Percentiles rank a stretch among this genome's conserved stretches.
These are phyloP conservation scores for Corymbia calophylla DNA, from an alignment of 441 rosid species.

Conservation along the genomic window DNA sequence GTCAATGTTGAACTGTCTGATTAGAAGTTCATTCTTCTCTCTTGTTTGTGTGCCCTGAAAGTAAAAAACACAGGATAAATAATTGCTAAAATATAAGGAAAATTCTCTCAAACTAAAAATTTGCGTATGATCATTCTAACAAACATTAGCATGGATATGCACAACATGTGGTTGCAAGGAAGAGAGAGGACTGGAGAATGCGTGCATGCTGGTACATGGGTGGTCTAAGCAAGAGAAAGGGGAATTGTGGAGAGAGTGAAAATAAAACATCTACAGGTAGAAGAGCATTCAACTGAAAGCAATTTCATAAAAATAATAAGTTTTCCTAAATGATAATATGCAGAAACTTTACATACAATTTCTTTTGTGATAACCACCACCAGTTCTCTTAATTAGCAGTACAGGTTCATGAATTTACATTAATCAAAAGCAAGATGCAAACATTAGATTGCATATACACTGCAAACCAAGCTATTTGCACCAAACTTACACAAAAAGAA, in stretches of 20 bases:
- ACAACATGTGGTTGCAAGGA: neutral
- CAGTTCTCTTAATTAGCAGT: neutral
- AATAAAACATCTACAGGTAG: neutral
- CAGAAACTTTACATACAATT: neutral
- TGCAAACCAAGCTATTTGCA: neutral
- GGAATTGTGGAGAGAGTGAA: neutral
- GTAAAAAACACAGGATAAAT: neutral
- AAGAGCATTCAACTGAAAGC: neutral
- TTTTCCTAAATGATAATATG: neutral
- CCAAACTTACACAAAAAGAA: neutral
- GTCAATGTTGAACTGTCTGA: conserved; percentile 53
- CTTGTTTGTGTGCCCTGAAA: conserved; percentile 81
- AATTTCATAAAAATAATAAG: neutral
- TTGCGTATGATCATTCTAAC: neutral
- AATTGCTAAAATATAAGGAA: neutral
- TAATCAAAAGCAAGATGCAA: neutral
- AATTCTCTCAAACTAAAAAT: neutral
- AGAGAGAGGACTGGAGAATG: neutral
- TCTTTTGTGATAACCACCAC: neutral
- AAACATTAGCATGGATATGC: neutral
- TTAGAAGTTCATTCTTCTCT: conserved; percentile 66
- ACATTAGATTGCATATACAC: neutral
- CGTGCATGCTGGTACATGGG: neutral
- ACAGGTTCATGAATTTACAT: neutral
- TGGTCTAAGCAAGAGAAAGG: neutral